phyloP scores from a whole-genome alignment of 2,329 filamentous ascomycete genomes.

The Chalara sp. region DNA sequence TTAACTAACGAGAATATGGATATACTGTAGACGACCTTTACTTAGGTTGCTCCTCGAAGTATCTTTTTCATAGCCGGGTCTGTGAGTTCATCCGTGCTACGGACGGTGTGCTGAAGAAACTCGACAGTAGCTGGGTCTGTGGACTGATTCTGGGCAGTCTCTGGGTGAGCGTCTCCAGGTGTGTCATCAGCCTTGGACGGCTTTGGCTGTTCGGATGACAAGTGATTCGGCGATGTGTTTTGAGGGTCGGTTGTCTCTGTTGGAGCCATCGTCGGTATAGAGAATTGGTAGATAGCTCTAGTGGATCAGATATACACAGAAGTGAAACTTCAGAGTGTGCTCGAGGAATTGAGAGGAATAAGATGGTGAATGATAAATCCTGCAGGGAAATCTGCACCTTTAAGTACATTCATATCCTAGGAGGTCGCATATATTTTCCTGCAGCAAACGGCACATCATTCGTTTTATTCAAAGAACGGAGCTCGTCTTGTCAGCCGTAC shows the following conservation, averaged over 20 bases:
- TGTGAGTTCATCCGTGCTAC: conserved; percentile 1
- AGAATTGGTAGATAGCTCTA: not conserved
- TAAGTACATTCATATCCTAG: no score
- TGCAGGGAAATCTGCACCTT: no score
- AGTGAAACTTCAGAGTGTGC: no score
- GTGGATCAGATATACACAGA: not conserved
- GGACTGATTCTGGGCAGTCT: not conserved
- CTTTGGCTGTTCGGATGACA: not conserved
- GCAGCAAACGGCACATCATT: no score
- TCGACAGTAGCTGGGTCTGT: not conserved
- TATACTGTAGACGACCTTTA: not conserved
- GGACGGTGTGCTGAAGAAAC: not conserved
- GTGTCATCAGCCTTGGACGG: not conserved
- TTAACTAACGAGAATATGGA: not conserved
- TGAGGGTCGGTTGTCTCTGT: not conserved
- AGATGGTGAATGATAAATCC: no score
- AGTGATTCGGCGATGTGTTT: no score
- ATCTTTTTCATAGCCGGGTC: conserved; percentile 5
- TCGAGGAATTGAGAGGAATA: no score
- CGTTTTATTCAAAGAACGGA: no score
- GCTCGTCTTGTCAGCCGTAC: no score
- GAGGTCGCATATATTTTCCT: no score
- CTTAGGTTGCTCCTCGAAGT: conserved; percentile 1
- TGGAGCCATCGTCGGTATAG: not conserved
- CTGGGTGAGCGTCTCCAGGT: not conserved